phyloP scores from a whole-genome alignment of 345 rosid genomes.

The Citrus reticulata region DNA sequence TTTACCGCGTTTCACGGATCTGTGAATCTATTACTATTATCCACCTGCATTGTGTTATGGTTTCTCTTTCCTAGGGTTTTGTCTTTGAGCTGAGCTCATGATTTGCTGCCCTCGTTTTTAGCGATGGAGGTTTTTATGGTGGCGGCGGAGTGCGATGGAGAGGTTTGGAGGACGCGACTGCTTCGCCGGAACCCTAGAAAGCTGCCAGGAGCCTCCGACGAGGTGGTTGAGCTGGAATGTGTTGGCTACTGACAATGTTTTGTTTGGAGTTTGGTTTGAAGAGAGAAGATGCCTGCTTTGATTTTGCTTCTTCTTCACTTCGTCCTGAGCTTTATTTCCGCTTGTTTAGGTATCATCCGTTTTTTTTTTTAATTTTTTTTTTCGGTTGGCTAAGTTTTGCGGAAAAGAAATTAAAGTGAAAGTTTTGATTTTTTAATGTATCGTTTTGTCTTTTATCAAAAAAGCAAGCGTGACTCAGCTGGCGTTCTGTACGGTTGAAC shows the following conservation, averaged over 20 bases:
- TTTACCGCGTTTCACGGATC: conserved; percentile 71
- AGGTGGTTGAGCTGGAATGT: conserved; percentile 16
- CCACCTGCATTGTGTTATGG: conserved; percentile 22
- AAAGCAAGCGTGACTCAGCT: background rate
- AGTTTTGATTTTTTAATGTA: background rate
- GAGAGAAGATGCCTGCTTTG: conserved; percentile 45
- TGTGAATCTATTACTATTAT: conserved; percentile 8
- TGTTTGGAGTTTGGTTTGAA: conserved; percentile 28
- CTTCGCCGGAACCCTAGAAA: conserved; percentile 17
- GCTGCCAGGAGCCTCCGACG: conserved; percentile 22
- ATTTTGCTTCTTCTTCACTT: conserved; percentile 42
- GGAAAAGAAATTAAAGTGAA: background rate
- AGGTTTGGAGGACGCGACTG: conserved; percentile 14
- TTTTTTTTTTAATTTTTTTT: no score
- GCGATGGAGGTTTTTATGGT: conserved; percentile 14
- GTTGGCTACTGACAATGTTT: conserved; percentile 44
- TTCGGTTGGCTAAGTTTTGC: background rate
- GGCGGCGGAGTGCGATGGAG: conserved; percentile 31
- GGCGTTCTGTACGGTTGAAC: background rate
- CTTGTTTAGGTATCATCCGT: conserved; percentile 42
- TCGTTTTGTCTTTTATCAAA: background rate
- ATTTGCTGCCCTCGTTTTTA: background rate
- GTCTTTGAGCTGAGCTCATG: background rate
- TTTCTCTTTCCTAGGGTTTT: conserved; percentile 55
- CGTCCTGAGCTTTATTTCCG: conserved; percentile 32